Percentiles rank a stretch among this genome's conserved stretches.
Evolutionary conservation across 805 yeast genomes (phyloP).

Genomic region (Zygosaccharomyces rouxii): DNA sequence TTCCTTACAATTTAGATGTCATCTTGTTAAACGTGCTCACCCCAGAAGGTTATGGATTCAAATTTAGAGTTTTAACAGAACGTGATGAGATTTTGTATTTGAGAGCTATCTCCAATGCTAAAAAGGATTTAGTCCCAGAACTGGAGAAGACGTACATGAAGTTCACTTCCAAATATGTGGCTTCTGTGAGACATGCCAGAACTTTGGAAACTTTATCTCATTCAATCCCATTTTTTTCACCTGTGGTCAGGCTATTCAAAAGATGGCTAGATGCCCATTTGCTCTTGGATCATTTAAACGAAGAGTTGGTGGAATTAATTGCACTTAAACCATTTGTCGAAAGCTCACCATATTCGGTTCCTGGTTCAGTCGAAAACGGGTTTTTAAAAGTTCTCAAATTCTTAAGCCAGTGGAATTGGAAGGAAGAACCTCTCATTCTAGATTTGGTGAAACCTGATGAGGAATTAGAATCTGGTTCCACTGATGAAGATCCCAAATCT

Average conservation of each 20-base stretch:
- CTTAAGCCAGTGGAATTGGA: slow-evolving; percentile 90
- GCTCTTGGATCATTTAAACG: slow-evolving; percentile 63
- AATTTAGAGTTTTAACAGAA: slow-evolving; percentile 71
- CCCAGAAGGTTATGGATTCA: slow-evolving; percentile 89
- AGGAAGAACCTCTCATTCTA: slow-evolving; percentile 73
- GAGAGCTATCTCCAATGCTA: slow-evolving; percentile 64
- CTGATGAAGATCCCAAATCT: slow-evolving; percentile 38
- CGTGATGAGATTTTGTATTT: slow-evolving; percentile 73
- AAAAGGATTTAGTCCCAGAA: slow-evolving; percentile 53
- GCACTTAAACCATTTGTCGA: slow-evolving; percentile 83
- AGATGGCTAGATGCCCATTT: slow-evolving; percentile 85
- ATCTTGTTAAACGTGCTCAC: slow-evolving; percentile 61
- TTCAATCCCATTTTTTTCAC: slow-evolving; percentile 66
- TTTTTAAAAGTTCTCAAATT: slow-evolving; percentile 69
- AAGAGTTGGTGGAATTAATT: slow-evolving; percentile 76
- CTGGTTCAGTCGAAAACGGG: slow-evolving; percentile 76
- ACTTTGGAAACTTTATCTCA: slow-evolving; percentile 66
- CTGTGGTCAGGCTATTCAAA: slow-evolving; percentile 81
- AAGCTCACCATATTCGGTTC: slow-evolving; percentile 77
- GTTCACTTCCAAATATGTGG: slow-evolving; percentile 60
- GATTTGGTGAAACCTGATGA: slow-evolving; percentile 59
- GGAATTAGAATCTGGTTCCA: slow-evolving; percentile 36
- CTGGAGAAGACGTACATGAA: slow-evolving; percentile 59
- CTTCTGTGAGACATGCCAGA: slow-evolving; percentile 75
- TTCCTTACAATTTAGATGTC: slow-evolving; percentile 62